Evolutionary conservation across 805 yeast genomes (phyloP).

Genomic region (Blastobotrys parvus): DNA sequence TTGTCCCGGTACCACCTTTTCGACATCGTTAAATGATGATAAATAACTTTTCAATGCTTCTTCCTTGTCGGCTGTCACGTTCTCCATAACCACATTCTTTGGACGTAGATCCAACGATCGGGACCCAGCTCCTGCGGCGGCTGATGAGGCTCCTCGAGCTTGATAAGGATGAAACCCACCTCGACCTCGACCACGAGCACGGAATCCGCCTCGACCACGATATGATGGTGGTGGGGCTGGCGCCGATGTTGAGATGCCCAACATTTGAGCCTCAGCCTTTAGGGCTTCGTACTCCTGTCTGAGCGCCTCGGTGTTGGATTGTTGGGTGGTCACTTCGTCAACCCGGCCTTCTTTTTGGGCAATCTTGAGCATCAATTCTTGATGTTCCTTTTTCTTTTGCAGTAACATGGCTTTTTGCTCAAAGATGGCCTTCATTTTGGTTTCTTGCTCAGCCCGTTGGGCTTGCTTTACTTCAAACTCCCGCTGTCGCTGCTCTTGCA

Average conservation of each 20-base stretch:
- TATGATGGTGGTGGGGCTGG: conserved; percentile 5
- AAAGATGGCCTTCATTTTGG: conserved; percentile 28
- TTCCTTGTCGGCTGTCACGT: conserved; percentile 24
- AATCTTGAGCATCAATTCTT: conserved; percentile 14
- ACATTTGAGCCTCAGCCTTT: conserved; percentile 26
- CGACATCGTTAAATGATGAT: conserved; percentile 15
- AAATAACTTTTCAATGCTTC: conserved; percentile 28
- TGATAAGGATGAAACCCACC: conserved; percentile 18
- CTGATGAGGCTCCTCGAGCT: conserved; percentile 16
- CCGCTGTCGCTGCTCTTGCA: conserved; percentile 35
- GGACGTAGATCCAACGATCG: conserved; percentile 32
- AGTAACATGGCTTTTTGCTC: conserved; percentile 31
- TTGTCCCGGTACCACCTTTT: conserved; percentile 20
- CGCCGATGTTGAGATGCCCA: conserved; percentile 20
- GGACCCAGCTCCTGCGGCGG: conserved; percentile 18
- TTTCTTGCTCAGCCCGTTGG: conserved; percentile 29
- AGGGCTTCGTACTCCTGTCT: conserved; percentile 27
- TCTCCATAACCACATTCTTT: conserved; percentile 27
- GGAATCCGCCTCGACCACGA: conserved; percentile 19
- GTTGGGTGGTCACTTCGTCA: conserved; percentile 14
- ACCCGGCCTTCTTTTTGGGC: conserved; percentile 16
- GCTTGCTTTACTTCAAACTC: conserved; percentile 34
- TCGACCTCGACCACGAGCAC: conserved; percentile 14
- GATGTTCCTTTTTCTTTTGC: conserved; percentile 24
- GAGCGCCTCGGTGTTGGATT: conserved; percentile 23